These are phyloP conservation scores for Boletus smithii DNA, from an alignment of 1,284 basidiomycete genomes.

Conservation along the genomic window DNA sequence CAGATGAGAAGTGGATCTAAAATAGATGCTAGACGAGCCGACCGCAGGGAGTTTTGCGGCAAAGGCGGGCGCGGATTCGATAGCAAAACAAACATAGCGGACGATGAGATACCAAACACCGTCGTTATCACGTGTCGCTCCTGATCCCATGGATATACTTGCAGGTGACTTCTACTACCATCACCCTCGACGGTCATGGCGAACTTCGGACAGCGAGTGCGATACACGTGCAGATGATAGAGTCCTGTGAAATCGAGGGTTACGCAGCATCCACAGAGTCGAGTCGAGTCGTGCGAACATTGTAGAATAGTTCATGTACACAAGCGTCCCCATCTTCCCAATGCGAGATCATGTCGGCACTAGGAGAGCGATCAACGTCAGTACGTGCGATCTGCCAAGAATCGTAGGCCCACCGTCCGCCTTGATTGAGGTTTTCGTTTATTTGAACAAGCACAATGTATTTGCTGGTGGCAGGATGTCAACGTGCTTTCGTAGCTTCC, in stretches of 20 bases:
- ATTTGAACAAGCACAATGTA: slow-evolving; percentile 80
- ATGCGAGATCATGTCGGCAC: slow-evolving; percentile 38
- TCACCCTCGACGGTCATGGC: slow-evolving; percentile 20
- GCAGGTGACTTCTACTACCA: slow-evolving; percentile 20
- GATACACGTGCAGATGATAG: slow-evolving; percentile 36
- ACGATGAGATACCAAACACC: slow-evolving; percentile 17
- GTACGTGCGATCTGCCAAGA: slow-evolving; percentile 1
- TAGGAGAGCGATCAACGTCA: slow-evolving; percentile 22
- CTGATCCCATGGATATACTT: slow-evolving; percentile 23
- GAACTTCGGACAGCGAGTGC: slow-evolving; percentile 33
- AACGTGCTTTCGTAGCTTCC: slow-evolving; percentile 9
- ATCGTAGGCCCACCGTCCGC: slow-evolving; percentile 56
- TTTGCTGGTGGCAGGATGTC: slow-evolving; percentile 50
- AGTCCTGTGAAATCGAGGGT: slow-evolving; percentile 27
- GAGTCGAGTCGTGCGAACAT: slow-evolving; percentile 21
- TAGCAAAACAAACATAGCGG: slow-evolving; percentile 24
- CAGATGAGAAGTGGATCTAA: slow-evolving; percentile 19
- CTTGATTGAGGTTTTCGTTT: slow-evolving; percentile 76
- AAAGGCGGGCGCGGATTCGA: slow-evolving; percentile 12
- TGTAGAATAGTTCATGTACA: slow-evolving; percentile 33
- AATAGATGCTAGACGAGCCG: slow-evolving; percentile 20
- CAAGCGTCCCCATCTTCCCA: slow-evolving; percentile 35
- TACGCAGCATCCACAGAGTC: slow-evolving; percentile 7
- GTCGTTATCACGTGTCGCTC: slow-evolving; percentile 20
- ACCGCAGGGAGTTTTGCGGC: slow-evolving; percentile 16